Percentiles rank a stretch among this genome's conserved stretches.
phyloP scores from a whole-genome alignment of 192 early-diverging fungal genomes.

The Coemansia aciculifera region DNA sequence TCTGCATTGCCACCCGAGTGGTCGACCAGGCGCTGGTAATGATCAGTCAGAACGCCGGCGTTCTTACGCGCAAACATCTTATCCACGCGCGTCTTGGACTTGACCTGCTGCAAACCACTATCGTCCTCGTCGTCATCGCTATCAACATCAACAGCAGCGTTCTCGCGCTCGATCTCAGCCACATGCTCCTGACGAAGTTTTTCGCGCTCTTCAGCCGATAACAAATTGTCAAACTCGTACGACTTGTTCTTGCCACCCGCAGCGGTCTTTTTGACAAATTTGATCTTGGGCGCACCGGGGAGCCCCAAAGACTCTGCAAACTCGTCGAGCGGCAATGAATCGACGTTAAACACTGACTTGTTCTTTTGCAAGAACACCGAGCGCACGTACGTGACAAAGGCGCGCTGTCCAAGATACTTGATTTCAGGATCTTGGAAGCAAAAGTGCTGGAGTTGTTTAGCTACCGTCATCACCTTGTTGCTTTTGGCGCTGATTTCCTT shows the following conservation, averaged over 20 bases:
- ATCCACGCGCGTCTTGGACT: constrained; percentile 77
- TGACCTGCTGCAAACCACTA: not conserved
- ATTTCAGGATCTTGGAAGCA: constrained; percentile 94
- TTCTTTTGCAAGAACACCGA: constrained; percentile 89
- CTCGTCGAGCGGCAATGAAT: constrained; percentile 79
- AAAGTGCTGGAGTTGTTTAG: constrained; percentile 82
- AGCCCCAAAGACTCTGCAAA: constrained; percentile 91
- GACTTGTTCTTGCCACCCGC: constrained; percentile 64
- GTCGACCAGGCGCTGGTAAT: constrained; percentile 86
- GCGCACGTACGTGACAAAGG: constrained; percentile 93
- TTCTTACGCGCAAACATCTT: constrained; percentile 94
- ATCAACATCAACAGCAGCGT: constrained; percentile 26
- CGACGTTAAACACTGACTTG: constrained; percentile 88
- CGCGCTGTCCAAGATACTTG: constrained; percentile 96
- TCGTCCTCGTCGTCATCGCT: constrained; percentile 23
- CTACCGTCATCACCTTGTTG: constrained; percentile 76
- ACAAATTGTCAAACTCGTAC: constrained; percentile 56
- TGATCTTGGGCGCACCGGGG: constrained; percentile 92
- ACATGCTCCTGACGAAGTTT: constrained; percentile 18
- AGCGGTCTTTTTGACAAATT: constrained; percentile 71
- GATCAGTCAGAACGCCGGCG: constrained; percentile 83
- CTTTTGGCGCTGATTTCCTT: constrained; percentile 86
- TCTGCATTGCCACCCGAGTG: constrained; percentile 40
- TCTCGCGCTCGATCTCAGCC: constrained; percentile 34
- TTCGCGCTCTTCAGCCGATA: constrained; percentile 48